These are phyloP conservation scores for Trichoderma gamsii DNA, from an alignment of 495 filamentous ascomycete species.

Conservation along the genomic window DNA sequence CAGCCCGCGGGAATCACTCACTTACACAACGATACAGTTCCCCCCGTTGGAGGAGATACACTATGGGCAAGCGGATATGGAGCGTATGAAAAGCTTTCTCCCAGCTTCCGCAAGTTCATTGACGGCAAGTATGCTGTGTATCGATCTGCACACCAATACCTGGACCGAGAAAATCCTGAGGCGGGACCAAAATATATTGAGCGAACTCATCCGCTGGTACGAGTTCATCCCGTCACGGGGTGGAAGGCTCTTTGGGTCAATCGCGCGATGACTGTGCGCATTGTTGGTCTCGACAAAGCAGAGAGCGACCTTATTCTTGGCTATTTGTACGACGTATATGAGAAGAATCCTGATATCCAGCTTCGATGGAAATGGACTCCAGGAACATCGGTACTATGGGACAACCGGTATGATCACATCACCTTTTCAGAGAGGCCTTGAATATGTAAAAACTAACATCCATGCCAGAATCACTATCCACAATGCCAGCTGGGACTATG, in stretches of 20 bases:
- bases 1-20: conserved; percentile 68
- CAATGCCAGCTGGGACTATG: conserved; percentile 64
- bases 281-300: conserved; percentile 58
- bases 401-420: conserved; percentile 41
- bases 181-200: conserved; percentile 59
- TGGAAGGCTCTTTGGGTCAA: conserved; percentile 70
- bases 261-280: conserved; percentile 56
- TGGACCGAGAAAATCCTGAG: conserved; percentile 55
- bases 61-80: conserved; percentile 66
- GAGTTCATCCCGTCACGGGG: conserved; percentile 64
- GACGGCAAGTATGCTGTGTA: conserved; percentile 64
- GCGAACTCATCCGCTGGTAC: conserved; percentile 60
- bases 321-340: conserved; percentile 59
- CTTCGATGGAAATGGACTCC: conserved; percentile 61
- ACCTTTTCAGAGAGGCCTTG: conserved; percentile 24
- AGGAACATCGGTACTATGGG: conserved; percentile 55
- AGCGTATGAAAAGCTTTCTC: conserved; percentile 67
- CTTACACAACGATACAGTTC: conserved; percentile 62
- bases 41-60: conserved; percentile 60
- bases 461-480: conserved; percentile 56
- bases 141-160: conserved; percentile 58
- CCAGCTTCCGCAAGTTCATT: conserved; percentile 62
- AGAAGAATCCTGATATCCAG: conserved; percentile 62
- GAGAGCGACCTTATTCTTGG: conserved; percentile 64
- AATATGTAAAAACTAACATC: not conserved